phyloP scores from a whole-genome alignment of 345 rosid genomes.

The Populus simonii region DNA sequence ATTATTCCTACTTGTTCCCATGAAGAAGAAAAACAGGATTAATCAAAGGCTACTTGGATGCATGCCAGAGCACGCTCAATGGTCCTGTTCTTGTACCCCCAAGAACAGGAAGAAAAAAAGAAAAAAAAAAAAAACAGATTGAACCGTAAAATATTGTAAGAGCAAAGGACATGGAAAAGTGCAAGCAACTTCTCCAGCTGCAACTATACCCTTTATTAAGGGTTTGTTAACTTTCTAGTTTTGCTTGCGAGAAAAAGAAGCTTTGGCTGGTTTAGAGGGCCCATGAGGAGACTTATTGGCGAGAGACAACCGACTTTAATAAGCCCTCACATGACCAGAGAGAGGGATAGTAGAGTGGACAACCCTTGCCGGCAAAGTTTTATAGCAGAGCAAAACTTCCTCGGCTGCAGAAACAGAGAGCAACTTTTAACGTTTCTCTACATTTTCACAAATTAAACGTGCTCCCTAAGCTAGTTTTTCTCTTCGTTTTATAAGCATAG shows the following conservation, averaged over 20 bases:
- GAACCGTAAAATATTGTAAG: not conserved
- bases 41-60: not conserved
- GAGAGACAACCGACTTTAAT: not conserved
- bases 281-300: conserved; percentile 7
- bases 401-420: conserved; percentile 18
- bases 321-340: not conserved
- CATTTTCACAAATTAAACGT: conserved; percentile 45
- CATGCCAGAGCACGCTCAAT: not conserved
- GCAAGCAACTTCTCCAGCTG: not conserved
- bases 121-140: not conserved
- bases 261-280: conserved; percentile 8
- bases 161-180: not conserved
- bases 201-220: not conserved
- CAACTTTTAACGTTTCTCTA: conserved; percentile 33
- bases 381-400: not conserved
- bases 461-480: conserved; percentile 36
- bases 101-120: not conserved
- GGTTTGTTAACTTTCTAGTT: not conserved
- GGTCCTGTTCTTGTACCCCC: not conserved
- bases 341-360: not conserved
- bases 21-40: not conserved
- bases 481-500: not conserved
- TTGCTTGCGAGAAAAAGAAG: conserved; percentile 1
- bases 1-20: not conserved
- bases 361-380: conserved; percentile 19